Evolutionary conservation across 768 basidiomycete species (phyloP), one percentile per base, ranked within the genome.

Genomic region (Termitomyces sp.): DNA sequence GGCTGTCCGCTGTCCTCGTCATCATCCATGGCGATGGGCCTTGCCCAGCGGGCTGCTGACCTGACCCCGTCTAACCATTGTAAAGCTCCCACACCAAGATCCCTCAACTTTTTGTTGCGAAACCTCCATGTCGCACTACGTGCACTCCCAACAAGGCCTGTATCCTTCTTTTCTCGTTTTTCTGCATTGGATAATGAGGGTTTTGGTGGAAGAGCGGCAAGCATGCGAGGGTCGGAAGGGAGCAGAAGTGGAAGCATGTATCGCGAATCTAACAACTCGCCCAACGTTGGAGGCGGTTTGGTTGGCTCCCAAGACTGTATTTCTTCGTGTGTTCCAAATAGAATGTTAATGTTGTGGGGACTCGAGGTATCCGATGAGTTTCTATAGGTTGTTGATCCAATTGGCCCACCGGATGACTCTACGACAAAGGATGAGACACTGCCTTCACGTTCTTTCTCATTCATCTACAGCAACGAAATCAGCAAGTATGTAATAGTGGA

Each of bases 251-350:
- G 93, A 22, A 98, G 80, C 93, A 98, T 98, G 68, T 88, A 83
- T 60, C 94, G 81, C 24, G 91, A 93, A 68, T 99, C 94, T 59
- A 98, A 75, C 24, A 98, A 72, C 68, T 99, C 97, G 30, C 94
- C 94, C 1, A 94, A 79, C 24, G 85, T 85, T 63, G 90, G 88
- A 0, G 92, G 87, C 19, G 91, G 81, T 51, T 80, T 81, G 0
- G 82, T 76, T 14, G 94, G 90, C 53, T 86, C 84, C 87, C 94
- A 98, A 5, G 79, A 68, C 0, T 84, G 80, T 42, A 83, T 79
- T 35, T 85, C 83, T 32, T 79, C 75, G 0, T 72, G 68, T 55
- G 77, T 82, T 68, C 93, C 88, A 64, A 98, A 93, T 24, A 97
- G 72, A 24, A 83, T 70, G 67, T 98, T 93, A 64, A 97, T 87